Conservation (phyloP, 2,329 filamentous ascomycete species). For the Thelonectria rubi region DNA sequence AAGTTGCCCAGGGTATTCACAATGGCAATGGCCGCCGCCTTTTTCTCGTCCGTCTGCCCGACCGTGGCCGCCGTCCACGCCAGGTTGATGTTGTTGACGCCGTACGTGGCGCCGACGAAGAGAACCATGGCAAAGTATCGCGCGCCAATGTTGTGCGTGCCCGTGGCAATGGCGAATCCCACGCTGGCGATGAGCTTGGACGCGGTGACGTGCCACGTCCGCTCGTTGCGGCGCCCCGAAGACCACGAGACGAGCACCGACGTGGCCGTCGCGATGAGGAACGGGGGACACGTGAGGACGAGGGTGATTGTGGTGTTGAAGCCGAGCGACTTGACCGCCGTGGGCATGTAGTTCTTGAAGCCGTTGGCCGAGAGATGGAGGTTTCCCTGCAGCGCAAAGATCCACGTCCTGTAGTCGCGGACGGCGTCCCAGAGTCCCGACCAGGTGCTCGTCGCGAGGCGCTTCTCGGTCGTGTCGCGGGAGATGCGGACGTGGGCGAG, state of each 20-base stretch:
- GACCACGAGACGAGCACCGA: constrained; percentile 36
- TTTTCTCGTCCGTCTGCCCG: constrained; percentile 58
- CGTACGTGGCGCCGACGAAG: constrained; percentile 50
- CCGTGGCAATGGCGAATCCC: constrained; percentile 36
- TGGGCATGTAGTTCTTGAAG: constrained; percentile 46
- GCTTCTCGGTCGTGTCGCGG: constrained; percentile 37
- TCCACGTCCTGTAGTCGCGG: constrained; percentile 41
- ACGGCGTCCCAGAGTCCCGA: constrained; percentile 35
- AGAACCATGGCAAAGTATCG: constrained; percentile 46
- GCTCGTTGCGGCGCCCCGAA: constrained; percentile 41
- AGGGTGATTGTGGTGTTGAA: constrained; percentile 59
- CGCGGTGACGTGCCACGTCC: constrained; percentile 56
- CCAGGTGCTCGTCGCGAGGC: constrained; percentile 50
- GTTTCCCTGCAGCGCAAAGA: constrained; percentile 36
- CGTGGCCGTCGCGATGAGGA: constrained; percentile 51
- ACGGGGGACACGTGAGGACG: constrained; percentile 60
- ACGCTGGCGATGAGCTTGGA: constrained; percentile 51
- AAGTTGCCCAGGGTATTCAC: constrained; percentile 33
- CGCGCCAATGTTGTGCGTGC: constrained; percentile 34
- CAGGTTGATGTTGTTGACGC: constrained; percentile 55
- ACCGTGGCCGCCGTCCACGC: constrained; percentile 53
- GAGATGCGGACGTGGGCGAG: constrained; percentile 54
- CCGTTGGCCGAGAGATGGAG: constrained; percentile 37
- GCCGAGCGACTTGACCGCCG: constrained; percentile 56
- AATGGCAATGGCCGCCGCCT: constrained; percentile 52